These are phyloP conservation scores for Candida multigemmis DNA, from an alignment of 805 yeast species.

Conservation along the genomic window DNA sequence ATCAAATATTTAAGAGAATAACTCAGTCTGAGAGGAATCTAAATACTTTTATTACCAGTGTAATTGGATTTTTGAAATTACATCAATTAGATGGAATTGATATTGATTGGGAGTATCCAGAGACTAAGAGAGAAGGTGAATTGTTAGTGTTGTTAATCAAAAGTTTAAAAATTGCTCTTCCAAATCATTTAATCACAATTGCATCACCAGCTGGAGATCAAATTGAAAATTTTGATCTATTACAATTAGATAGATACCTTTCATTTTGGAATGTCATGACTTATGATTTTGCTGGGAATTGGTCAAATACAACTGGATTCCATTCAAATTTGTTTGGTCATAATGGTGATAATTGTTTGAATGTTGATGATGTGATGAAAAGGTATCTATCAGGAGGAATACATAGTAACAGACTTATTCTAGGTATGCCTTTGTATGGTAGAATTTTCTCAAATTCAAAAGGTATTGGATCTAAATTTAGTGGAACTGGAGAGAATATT, in stretches of 20 bases:
- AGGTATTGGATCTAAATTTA: constrained; percentile 9
- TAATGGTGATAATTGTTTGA: constrained; percentile 30
- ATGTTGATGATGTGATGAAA: constrained; percentile 40
- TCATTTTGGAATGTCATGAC: constrained; percentile 84
- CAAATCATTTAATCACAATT: constrained; percentile 44
- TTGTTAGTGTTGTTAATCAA: constrained; percentile 35
- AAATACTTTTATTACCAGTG: constrained; percentile 39
- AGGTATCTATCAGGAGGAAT: constrained; percentile 36
- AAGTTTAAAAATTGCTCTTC: constrained; percentile 28
- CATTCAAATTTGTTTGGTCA: constrained; percentile 59
- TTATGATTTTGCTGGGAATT: constrained; percentile 74
- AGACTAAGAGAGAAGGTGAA: constrained; percentile 33
- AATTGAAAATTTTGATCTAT: constrained; percentile 33
- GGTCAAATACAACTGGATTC: constrained; percentile 55
- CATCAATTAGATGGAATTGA: constrained; percentile 86
- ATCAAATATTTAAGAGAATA: constrained; percentile 28
- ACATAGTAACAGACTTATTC: constrained; percentile 40
- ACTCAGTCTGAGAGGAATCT: constrained; percentile 15
- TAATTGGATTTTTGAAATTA: constrained; percentile 36
- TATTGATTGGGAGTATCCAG: constrained; percentile 92
- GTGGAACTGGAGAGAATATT: constrained; percentile 39
- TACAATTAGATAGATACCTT: constrained; percentile 48
- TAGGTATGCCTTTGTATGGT: constrained; percentile 91
- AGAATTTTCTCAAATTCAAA: constrained; percentile 17
- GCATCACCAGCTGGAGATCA: constrained; percentile 69